Evolutionary conservation across 2,329 filamentous ascomycete genomes (phyloP), one percentile per base, ranked within the genome.

Genomic region (Colletotrichum trifolii): DNA sequence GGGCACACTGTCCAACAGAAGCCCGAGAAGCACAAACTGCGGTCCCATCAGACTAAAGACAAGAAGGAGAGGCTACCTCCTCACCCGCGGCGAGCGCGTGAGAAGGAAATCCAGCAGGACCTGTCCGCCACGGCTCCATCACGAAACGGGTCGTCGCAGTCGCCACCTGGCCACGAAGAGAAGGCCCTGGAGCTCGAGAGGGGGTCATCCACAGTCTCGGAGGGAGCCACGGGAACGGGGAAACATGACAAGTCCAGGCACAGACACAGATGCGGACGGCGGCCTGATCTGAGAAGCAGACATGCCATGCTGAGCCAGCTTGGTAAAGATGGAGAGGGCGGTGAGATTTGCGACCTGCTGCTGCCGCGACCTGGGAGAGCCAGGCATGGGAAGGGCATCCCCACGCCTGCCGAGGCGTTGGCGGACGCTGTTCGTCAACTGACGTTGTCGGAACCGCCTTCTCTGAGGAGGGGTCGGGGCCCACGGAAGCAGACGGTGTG

Each of bases 401-500:
- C 13, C 13, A 9, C 38, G 6, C 35, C 38, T 8, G 25, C 36
- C 13, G 46, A 42, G 17, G 38, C 34, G 6, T 34, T 56, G n/a
- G 53, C 47, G 8, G 50, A 45, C 8, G 35, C 62, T 2, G 17
- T 64, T 12, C 45, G 59, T 45, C 39, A 55, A 0, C 50, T 64
- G 10, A 42, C 12, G 7, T 17, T 64, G 1, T 33, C 50, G 9
- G 43, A 40, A 2, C 11, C 39, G 10, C 15, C 25, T 4, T 8
- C 46, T 8, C n/a, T 38, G 3, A 52, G 57, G 3, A 50, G 50
- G 11, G 57, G 50, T 8, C 45, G 40, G 11, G 15, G 39, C 6
- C 34, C 50, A 6, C 62, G 57, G 13, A 45, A 52, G 38, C 48
- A 60, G 6, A 10, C 13, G 34, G 42, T 17, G 6, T 60, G 35